phyloP scores from a whole-genome alignment of 108 stramenopile genomes.

The Cyclotella cryptica region DNA sequence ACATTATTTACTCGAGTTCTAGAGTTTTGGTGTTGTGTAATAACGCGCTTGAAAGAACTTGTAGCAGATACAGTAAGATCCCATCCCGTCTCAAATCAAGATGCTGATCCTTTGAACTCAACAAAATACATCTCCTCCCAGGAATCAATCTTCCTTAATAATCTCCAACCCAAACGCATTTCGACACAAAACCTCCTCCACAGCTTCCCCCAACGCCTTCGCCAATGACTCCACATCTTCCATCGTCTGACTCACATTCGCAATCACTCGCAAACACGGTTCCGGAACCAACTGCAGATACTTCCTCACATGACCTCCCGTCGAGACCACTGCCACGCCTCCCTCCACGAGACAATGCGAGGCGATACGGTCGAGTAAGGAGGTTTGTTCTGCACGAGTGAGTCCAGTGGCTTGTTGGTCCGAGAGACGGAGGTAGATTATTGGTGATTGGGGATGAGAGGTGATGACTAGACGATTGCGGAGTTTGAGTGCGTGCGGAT shows the following conservation, averaged over 20 bases:
- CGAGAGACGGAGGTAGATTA: constrained; percentile 74
- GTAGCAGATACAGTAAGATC: too few species aligned
- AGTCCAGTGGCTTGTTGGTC: constrained; percentile 53
- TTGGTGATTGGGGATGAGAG: constrained; percentile 79
- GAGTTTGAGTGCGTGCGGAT: constrained; percentile 48
- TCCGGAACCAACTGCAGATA: constrained; percentile 70
- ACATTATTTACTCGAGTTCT: too few species aligned
- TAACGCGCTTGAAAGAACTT: too few species aligned
- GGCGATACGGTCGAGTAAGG: constrained; percentile 73
- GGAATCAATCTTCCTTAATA: constrained; percentile 8
- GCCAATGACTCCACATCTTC: constrained; percentile 71
- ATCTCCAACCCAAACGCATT: constrained; percentile 14
- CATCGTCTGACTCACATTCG: constrained; percentile 70
- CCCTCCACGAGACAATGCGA: constrained; percentile 67
- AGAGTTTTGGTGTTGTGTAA: too few species aligned
- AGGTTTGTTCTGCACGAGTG: constrained; percentile 59
- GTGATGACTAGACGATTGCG: constrained; percentile 64
- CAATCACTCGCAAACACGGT: constrained; percentile 79
- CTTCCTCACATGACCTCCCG: constrained; percentile 60
- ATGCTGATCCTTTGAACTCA: too few species aligned
- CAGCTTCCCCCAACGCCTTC: constrained; percentile 42
- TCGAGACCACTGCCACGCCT: constrained; percentile 72
- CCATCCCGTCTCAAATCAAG: too few species aligned
- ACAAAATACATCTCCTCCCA: too few species aligned
- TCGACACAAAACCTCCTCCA: constrained; percentile 34